Evolutionary conservation across 768 basidiomycete species (phyloP), one percentile per base, ranked within the genome.

Genomic region (Hericium coralloides): DNA sequence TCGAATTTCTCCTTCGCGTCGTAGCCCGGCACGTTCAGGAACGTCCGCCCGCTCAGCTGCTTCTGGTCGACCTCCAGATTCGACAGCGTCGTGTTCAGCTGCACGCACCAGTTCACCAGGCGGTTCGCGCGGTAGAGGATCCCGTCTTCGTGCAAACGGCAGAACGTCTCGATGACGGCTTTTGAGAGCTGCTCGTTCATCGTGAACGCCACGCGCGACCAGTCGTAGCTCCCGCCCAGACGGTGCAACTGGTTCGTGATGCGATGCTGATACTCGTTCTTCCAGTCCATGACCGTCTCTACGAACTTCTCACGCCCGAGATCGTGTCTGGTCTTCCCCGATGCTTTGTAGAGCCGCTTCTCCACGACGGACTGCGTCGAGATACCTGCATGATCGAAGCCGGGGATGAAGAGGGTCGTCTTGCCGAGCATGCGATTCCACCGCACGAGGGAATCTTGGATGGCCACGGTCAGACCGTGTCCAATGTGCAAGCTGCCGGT

Each of bases 401-500:
- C 97, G 0, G 97, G 97, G 2, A 85, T 81, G 66, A 88, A 98
- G 0, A 98, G 76, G 0, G 89, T 87, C 10, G 91, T 92, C 72
- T 85, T 90, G 1, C 95, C 95, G 41, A 88, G 74, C 97, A 98
- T 99, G 37, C 95, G 92, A 69, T 94, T 92, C 95, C 95, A 99
- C 67, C 97, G 83, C 51, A 94, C 76, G 60, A 99, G 72, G 1
- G 82, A 73, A 67, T 99, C 97, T 66, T 98, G 93, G 58, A 99
- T 87, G 4, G 94, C 89, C 8, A 87, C 80, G 1, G 95, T 95
- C 55, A 99, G 76, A 2, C 85, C 95, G 63, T 99, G 97, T 2
- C 97, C 97, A 57, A 97, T 94, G 66, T 99, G 95, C 57, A 99
- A 75, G 59, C 82, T 87, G 7, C 97, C 97, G 0, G 97, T 99